Conservation (phyloP, 768 basidiomycete genomes). For the Xerocomellus chrysenteron region DNA sequence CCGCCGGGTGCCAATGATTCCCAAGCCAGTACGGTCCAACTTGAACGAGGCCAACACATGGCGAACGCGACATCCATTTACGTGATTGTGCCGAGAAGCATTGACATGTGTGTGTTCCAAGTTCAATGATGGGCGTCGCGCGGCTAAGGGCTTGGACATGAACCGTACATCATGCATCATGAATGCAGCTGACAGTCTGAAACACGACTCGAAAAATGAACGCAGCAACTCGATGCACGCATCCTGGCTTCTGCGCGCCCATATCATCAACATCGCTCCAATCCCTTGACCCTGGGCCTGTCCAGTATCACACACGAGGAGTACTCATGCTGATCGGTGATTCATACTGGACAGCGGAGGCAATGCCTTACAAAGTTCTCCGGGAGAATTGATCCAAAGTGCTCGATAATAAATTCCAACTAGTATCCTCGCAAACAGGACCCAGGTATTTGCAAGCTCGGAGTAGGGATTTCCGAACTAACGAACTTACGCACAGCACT, state of each 20-base stretch:
- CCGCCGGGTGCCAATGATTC: neutral
- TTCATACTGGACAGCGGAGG: neutral
- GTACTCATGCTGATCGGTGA: constrained; percentile 17
- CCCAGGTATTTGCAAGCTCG: constrained; percentile 9
- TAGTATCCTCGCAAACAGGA: neutral
- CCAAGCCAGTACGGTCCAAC: neutral
- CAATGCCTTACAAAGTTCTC: neutral
- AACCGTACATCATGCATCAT: neutral
- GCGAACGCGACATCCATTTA: neutral
- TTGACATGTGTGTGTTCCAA: neutral
- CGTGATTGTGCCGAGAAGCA: no score
- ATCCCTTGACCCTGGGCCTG: constrained; percentile 7
- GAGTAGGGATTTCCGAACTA: neutral
- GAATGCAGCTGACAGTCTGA: no score
- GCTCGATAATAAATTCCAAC: neutral
- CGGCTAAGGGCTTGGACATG: neutral
- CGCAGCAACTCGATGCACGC: neutral
- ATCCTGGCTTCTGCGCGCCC: neutral
- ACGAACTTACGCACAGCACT: constrained; percentile 6
- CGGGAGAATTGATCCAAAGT: constrained; percentile 1
- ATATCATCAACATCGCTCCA: neutral
- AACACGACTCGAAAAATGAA: no score
- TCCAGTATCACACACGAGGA: constrained; percentile 11
- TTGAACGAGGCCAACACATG: constrained; percentile 1
- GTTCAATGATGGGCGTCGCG: neutral